A percentile compares a stretch with the other conserved stretches of the same genome.
Evolutionary conservation across 129 eudicot genomes (phyloP).

Genomic region (Mikania micrantha): DNA sequence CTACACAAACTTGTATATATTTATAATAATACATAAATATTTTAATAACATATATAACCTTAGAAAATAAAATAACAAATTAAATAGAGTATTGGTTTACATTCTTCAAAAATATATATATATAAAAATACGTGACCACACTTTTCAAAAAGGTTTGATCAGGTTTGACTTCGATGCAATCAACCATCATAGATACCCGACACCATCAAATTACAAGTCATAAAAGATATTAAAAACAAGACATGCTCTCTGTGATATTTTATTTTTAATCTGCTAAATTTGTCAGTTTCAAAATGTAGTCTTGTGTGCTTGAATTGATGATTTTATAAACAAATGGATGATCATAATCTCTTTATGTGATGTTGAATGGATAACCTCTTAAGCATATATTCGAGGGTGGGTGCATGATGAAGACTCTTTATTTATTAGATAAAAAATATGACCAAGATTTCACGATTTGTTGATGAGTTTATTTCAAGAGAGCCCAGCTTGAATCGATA

Average conservation of each 20-base stretch:
- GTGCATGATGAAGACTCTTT: no score
- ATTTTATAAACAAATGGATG: background rate
- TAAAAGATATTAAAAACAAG: conserved; percentile 1
- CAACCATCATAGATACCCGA: conserved; percentile 13
- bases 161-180: conserved; percentile 19
- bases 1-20: no score
- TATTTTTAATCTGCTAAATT: background rate
- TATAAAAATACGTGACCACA: background rate
- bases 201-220: conserved; percentile 9
- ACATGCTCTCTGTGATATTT: background rate
- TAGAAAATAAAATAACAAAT: no score
- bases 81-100: background rate
- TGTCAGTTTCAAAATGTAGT: background rate
- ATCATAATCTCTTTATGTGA: no score
- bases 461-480: no score
- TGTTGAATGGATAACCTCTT: no score
- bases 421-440: no score
- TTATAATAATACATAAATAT: no score
- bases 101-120: background rate
- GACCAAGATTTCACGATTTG: no score
- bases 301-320: background rate
- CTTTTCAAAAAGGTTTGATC: conserved; percentile 14
- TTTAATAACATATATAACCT: no score
- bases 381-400: no score
- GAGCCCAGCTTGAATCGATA: no score